These are phyloP conservation scores for Quercus lobata DNA, from an alignment of 331 rosid genomes.

Conservation along the genomic window DNA sequence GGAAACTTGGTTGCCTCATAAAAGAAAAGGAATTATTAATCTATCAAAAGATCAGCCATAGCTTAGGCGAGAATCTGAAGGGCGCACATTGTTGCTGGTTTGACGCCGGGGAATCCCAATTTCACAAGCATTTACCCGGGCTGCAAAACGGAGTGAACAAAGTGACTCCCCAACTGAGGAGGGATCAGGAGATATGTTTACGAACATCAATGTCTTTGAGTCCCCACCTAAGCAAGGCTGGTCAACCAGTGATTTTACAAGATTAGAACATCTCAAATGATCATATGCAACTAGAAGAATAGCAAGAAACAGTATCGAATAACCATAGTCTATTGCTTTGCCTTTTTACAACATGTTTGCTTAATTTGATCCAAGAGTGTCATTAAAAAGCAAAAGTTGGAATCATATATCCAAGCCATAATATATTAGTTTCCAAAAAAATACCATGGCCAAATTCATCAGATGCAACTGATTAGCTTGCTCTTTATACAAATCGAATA, in stretches of 20 bases:
- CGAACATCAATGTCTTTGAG: constrained; percentile 91
- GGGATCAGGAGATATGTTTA: constrained; percentile 80
- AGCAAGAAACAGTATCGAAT: neutral
- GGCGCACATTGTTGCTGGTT: constrained; percentile 39
- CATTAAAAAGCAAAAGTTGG: neutral
- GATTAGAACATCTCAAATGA: constrained; percentile 16
- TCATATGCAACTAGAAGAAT: neutral
- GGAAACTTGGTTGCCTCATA: constrained; percentile 7
- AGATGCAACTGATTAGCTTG: neutral
- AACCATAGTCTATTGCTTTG: neutral
- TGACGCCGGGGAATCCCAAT: constrained; percentile 93
- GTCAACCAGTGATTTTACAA: constrained; percentile 17
- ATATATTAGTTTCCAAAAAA: neutral
- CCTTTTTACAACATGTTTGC: neutral
- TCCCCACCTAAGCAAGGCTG: constrained; percentile 99
- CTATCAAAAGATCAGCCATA: constrained; percentile 36
- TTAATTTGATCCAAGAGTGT: neutral
- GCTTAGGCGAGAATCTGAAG: constrained; percentile 60
- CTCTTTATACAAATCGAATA: neutral
- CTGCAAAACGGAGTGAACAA: constrained; percentile 89
- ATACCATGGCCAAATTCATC: neutral
- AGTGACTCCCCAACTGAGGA: constrained; percentile 78
- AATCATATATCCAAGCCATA: neutral
- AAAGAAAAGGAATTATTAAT: constrained; percentile 18
- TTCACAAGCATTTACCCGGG: constrained; percentile 94